Evolutionary conservation across 169 alveolate genomes (phyloP).

Genomic region (Cardiosporidium cionae): DNA sequence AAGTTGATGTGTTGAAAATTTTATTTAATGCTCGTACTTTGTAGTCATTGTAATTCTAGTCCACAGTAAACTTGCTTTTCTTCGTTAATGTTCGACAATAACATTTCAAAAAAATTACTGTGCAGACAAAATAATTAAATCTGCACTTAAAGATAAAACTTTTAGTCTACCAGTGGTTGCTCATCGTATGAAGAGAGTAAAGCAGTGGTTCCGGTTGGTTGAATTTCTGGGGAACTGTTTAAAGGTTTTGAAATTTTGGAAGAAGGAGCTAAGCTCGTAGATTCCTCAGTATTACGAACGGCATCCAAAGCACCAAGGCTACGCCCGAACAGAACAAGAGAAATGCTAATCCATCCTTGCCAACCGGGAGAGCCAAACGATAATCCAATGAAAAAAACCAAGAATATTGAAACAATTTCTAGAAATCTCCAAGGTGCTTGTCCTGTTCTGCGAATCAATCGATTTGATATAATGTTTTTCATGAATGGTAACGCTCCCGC

Average conservation of each 20-base stretch:
- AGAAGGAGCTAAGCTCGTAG: not conserved
- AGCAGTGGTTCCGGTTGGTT: not conserved
- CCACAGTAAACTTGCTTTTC: too few relatives aligned
- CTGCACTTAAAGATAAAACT: too few relatives aligned
- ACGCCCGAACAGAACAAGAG: slow-evolving; percentile 62
- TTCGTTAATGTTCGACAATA: too few relatives aligned
- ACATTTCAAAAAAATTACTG: too few relatives aligned
- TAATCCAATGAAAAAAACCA: slow-evolving; percentile 75
- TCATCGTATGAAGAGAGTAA: not conserved
- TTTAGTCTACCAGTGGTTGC: too few relatives aligned
- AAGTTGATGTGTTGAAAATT: too few relatives aligned
- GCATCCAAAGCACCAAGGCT: slow-evolving; percentile 65
- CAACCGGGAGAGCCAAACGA: slow-evolving; percentile 58
- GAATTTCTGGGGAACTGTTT: not conserved
- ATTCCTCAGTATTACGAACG: slow-evolving; percentile 52
- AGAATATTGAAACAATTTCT: slow-evolving; percentile 75
- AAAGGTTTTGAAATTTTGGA: not conserved
- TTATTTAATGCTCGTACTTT: too few relatives aligned
- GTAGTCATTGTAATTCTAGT: too few relatives aligned
- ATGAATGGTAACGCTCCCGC: slow-evolving; percentile 83
- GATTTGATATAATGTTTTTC: slow-evolving; percentile 79
- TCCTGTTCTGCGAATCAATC: slow-evolving; percentile 81
- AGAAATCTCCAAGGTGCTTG: slow-evolving; percentile 88
- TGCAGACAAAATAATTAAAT: too few relatives aligned
- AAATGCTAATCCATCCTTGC: slow-evolving; percentile 46